Conservation (phyloP, 805 yeast species). For the Sungouiozyma intestinalis region DNA sequence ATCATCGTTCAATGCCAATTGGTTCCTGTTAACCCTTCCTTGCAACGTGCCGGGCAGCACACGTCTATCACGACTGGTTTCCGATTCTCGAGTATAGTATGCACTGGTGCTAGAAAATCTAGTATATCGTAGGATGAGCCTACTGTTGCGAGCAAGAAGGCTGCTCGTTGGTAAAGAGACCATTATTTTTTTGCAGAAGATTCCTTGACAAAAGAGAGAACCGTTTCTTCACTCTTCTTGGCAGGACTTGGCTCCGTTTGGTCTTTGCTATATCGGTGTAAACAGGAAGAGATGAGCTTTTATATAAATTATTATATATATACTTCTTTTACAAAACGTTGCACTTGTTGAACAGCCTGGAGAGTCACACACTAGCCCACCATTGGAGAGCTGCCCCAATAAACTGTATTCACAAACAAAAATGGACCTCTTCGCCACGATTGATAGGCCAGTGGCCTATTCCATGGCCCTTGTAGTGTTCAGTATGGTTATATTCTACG, state of each 20-base stretch:
- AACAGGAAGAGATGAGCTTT: background rate
- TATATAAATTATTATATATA: too few relatives aligned
- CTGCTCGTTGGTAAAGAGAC: background rate
- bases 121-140: background rate
- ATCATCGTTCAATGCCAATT: conserved; percentile 43
- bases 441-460: background rate
- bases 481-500: background rate
- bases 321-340: too few relatives aligned
- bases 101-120: background rate
- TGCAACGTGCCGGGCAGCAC: conserved; percentile 45
- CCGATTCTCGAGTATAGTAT: background rate
- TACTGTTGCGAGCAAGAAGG: background rate
- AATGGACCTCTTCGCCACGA: background rate
- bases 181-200: too few relatives aligned
- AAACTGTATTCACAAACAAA: too few relatives aligned
- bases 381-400: too few relatives aligned
- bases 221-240: too few relatives aligned
- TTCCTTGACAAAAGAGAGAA: too few relatives aligned
- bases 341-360: too few relatives aligned
- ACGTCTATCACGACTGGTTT: conserved; percentile 18
- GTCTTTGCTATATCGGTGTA: too few relatives aligned
- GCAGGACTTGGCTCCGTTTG: too few relatives aligned
- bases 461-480: background rate
- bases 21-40: conserved; percentile 43
- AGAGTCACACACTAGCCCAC: too few relatives aligned